A percentile compares a stretch with the other conserved stretches of the same genome.
These are phyloP conservation scores for Paramyrothecium roridum DNA, from an alignment of 2,329 filamentous ascomycete genomes.

Conservation along the genomic window DNA sequence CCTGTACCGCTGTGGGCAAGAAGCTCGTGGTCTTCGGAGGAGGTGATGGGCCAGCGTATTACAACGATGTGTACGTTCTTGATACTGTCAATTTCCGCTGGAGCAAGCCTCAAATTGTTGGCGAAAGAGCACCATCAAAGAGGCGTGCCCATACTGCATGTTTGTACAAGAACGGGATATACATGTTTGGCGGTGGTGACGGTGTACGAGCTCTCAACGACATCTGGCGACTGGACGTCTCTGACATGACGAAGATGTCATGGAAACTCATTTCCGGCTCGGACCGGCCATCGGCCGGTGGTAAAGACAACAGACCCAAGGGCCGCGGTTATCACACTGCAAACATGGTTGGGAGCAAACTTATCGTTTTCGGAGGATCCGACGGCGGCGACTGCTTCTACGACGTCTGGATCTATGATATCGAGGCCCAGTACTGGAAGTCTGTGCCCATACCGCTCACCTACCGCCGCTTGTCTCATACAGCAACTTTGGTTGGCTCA, in stretches of 20 bases:
- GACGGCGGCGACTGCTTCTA: constrained; percentile 71
- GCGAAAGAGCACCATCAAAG: constrained; percentile 57
- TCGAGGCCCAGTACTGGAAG: constrained; percentile 59
- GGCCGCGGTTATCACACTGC: constrained; percentile 69
- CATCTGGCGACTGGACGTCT: constrained; percentile 69
- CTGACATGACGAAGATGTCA: constrained; percentile 63
- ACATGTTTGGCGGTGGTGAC: constrained; percentile 70
- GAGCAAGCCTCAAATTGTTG: constrained; percentile 58
- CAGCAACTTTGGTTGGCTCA: constrained; percentile 65
- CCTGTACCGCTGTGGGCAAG: constrained; percentile 67
- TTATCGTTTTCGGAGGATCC: constrained; percentile 68
- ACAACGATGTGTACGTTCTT: constrained; percentile 70
- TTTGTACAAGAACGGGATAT: constrained; percentile 67
- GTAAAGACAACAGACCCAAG: constrained; percentile 49
- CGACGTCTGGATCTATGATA: constrained; percentile 71
- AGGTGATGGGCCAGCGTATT: constrained; percentile 67
- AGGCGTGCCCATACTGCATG: constrained; percentile 69
- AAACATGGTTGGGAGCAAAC: constrained; percentile 69
- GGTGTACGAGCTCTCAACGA: constrained; percentile 69
- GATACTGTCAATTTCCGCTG: constrained; percentile 68
- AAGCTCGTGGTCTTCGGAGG: constrained; percentile 69
- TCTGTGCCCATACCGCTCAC: constrained; percentile 55
- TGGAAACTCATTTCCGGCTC: constrained; percentile 62
- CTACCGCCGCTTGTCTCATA: constrained; percentile 65
- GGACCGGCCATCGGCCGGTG: constrained; percentile 26